Base-by-base conservation (phyloP, 78 protist genomes). In the Polysphondylium violaceum region DNA sequence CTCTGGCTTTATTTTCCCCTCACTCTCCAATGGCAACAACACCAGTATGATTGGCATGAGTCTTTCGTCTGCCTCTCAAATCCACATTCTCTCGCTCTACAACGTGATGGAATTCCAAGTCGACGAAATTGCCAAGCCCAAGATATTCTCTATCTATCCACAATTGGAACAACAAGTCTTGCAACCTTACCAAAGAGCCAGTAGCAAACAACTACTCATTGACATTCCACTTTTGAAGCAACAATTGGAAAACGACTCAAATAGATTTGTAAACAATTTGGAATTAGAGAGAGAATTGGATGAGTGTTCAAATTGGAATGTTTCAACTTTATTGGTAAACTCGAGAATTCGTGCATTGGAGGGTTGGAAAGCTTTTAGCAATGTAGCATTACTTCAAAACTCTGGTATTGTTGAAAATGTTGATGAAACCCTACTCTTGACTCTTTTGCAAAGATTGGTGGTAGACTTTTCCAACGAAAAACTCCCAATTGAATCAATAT, bases 201-300 rank as follows among this genome's bases (percentile, higher is more conserved):
- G 1, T 29, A 9, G 23, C 23, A 27, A 35, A 31, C 16, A 35
- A 63, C 17, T 63, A 53, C 31, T 16, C 8, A 25, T 33, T 64
- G 41, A 78, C n/a, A 69, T 78, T 27, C 60, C 74, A 27, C 35
- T 47, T 17, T 6, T 78, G 14, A 17, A 65, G 7, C 23, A 51
- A 0, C 67, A 61, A 19, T 36, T 78, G 7, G 74, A 78, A 25
- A 65, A 19, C 35, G 88, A 78, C 25, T 23, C 40, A n/a, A 65
- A 65, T 38, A 21, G 88, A n/a, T 78, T 38, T 33, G 21, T 59
- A 27, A 36, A 41, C 16, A 23, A 21, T 29, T 38, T 36, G 14
- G 89, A 81, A 25, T 67, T 81, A 16, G 77, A 81, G 55, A 55
- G 27, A 38, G 77, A 81, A 38, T 41, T 81, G 60, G 89, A 81